A percentile compares a stretch with the other conserved stretches of the same genome.
phyloP scores from a whole-genome alignment of 1,139 yeast genomes.

The Blastobotrys persicus region DNA sequence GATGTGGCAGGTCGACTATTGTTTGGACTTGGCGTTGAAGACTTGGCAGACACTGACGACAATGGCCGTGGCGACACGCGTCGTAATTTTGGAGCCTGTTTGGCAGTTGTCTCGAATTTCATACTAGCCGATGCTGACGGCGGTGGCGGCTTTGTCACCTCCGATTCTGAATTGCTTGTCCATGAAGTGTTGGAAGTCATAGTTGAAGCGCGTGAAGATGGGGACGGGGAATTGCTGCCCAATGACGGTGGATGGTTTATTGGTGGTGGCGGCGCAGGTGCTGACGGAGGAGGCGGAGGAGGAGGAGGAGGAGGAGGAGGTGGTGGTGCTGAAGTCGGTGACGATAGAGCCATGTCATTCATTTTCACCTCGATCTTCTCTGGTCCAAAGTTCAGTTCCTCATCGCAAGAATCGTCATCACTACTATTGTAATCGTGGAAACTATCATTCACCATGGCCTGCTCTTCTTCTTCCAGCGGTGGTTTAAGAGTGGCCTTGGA shows the following conservation, averaged over 20 bases:
- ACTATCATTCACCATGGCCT: not conserved
- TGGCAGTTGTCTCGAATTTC: slow-evolving; percentile 12
- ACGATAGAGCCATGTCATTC: not conserved
- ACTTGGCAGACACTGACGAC: slow-evolving; percentile 5
- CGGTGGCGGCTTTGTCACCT: slow-evolving; percentile 2
- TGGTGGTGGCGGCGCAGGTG: slow-evolving; percentile 4
- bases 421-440: not conserved
- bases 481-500: not conserved
- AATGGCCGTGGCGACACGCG: slow-evolving; percentile 4
- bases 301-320: slow-evolving; percentile 7
- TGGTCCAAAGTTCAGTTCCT: not conserved
- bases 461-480: slow-evolving; percentile 4
- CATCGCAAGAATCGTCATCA: not conserved
- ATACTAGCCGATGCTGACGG: not conserved
- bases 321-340: slow-evolving; percentile 7
- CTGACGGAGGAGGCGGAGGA: slow-evolving; percentile 7
- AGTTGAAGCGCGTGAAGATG: slow-evolving; percentile 11
- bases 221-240: not conserved
- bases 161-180: slow-evolving; percentile 12
- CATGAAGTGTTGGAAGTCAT: slow-evolving; percentile 9
- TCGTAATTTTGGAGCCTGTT: slow-evolving; percentile 11
- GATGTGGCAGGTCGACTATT: slow-evolving; percentile 6
- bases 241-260: not conserved
- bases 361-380: slow-evolving; percentile 1
- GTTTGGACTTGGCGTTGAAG: slow-evolving; percentile 9